phyloP scores from a whole-genome alignment of 331 rosid species.

The Acacia pycnantha region DNA sequence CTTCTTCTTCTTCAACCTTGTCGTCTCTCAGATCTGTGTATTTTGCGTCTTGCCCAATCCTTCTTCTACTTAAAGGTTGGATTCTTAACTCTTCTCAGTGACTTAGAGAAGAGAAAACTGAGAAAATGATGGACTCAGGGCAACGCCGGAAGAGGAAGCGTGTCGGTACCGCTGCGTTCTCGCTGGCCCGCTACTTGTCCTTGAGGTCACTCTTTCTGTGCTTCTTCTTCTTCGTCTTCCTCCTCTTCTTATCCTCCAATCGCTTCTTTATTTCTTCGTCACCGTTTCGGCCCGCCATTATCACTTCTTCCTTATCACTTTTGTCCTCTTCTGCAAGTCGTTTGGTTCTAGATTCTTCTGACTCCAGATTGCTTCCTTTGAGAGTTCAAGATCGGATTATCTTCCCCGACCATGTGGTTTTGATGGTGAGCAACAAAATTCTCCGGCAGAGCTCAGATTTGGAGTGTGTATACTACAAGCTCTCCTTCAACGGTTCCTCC shows the following conservation, averaged over 20 bases:
- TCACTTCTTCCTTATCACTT: conserved; percentile 45
- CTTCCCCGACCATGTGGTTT: conserved; percentile 52
- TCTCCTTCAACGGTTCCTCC: conserved; percentile 23
- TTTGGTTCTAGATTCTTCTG: conserved; percentile 46
- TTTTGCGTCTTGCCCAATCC: neutral
- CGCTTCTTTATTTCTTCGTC: conserved; percentile 40
- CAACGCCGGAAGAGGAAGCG: conserved; percentile 64
- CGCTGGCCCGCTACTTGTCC: conserved; percentile 22
- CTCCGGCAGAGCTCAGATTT: conserved; percentile 12
- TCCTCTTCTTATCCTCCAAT: conserved; percentile 39
- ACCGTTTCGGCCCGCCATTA: conserved; percentile 51
- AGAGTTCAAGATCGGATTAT: conserved; percentile 44
- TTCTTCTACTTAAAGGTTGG: neutral
- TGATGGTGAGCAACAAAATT: neutral
- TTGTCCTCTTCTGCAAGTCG: conserved; percentile 47
- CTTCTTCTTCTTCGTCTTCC: conserved; percentile 41
- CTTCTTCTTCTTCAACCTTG: neutral
- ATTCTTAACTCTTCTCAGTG: neutral
- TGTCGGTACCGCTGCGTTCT: conserved; percentile 24
- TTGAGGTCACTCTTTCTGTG: conserved; percentile 48
- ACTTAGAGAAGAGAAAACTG: neutral
- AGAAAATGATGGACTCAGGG: conserved; percentile 51
- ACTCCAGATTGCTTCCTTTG: conserved; percentile 19
- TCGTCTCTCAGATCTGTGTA: conserved; percentile 10
- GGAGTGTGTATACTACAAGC: conserved; percentile 50